Conservation (phyloP, 352 stramenopile species). For the Phytophthora podocarpi region DNA sequence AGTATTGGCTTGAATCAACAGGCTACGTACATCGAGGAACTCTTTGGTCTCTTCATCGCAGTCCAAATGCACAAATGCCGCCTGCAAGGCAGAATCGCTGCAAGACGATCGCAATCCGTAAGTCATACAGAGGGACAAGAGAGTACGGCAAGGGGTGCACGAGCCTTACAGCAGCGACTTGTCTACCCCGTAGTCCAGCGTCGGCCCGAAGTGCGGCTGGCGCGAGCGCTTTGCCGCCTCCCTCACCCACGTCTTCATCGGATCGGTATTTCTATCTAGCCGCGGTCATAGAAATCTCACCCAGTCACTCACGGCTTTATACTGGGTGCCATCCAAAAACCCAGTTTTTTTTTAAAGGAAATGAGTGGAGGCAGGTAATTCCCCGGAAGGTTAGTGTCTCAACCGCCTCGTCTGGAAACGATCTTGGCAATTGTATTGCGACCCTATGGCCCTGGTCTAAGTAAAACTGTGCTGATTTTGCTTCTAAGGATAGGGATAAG, state of each 20-base stretch:
- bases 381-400: too few species aligned
- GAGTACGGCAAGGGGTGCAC: background rate
- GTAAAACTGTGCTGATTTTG: too few species aligned
- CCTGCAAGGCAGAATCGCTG: slow-evolving; percentile 65
- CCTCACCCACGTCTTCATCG: slow-evolving; percentile 84
- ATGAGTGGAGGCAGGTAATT: too few species aligned
- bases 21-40: slow-evolving; percentile 68
- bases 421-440: too few species aligned
- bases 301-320: too few species aligned
- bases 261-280: background rate
- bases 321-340: too few species aligned
- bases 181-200: slow-evolving; percentile 70
- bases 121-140: background rate
- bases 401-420: too few species aligned
- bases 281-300: background rate
- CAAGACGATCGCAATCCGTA: slow-evolving; percentile 5
- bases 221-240: slow-evolving; percentile 58
- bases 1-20: too few species aligned
- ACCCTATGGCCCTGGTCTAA: too few species aligned
- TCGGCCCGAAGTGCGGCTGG: slow-evolving; percentile 50
- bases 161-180: slow-evolving; percentile 48
- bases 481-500: too few species aligned
- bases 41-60: slow-evolving; percentile 75
- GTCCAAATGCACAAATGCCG: slow-evolving; percentile 72
- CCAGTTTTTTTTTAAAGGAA: too few species aligned